A percentile compares a stretch with the other conserved stretches of the same genome.
Evolutionary conservation across 495 filamentous ascomycete species (phyloP).

Genomic region (Penicillium macrosclerotiorum): DNA sequence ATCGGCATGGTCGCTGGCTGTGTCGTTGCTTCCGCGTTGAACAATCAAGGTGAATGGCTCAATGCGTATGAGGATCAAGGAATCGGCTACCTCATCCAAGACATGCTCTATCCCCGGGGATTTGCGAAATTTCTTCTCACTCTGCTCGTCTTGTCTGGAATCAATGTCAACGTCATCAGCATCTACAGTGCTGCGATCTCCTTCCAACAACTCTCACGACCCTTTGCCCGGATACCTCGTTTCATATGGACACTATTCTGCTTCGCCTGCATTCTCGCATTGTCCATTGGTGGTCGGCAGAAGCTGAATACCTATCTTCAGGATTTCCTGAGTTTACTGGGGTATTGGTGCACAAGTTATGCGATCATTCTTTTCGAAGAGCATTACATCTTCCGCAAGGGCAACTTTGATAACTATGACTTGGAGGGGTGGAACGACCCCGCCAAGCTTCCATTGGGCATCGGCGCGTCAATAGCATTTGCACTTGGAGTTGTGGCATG

Average conservation of each 20-base stretch:
- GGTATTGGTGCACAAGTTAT: constrained; percentile 59
- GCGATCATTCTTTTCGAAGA: constrained; percentile 58
- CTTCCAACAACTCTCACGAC: constrained; percentile 39
- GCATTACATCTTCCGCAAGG: constrained; percentile 58
- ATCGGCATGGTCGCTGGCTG: constrained; percentile 57
- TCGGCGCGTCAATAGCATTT: constrained; percentile 29
- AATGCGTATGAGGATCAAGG: constrained; percentile 46
- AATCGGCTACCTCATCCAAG: constrained; percentile 56
- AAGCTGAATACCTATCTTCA: constrained; percentile 38
- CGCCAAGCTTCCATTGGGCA: constrained; percentile 26
- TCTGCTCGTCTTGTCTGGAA: constrained; percentile 51
- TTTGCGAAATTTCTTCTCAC: constrained; percentile 61
- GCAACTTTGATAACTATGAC: constrained; percentile 41
- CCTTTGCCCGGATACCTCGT: constrained; percentile 40
- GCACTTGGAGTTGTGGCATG: constrained; percentile 31
- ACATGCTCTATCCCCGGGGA: constrained; percentile 52
- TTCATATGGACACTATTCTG: constrained; percentile 41
- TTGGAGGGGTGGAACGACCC: constrained; percentile 36
- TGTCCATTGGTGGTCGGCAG: constrained; percentile 41
- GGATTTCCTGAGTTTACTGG: constrained; percentile 56
- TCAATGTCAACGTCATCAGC: constrained; percentile 41
- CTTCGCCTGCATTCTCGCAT: constrained; percentile 36
- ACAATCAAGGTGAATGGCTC: constrained; percentile 44
- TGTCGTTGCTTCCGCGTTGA: constrained; percentile 50
- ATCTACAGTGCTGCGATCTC: constrained; percentile 42